Base-by-base conservation (phyloP, 2,329 filamentous ascomycete species). In the Stylonectria norvegica region DNA sequence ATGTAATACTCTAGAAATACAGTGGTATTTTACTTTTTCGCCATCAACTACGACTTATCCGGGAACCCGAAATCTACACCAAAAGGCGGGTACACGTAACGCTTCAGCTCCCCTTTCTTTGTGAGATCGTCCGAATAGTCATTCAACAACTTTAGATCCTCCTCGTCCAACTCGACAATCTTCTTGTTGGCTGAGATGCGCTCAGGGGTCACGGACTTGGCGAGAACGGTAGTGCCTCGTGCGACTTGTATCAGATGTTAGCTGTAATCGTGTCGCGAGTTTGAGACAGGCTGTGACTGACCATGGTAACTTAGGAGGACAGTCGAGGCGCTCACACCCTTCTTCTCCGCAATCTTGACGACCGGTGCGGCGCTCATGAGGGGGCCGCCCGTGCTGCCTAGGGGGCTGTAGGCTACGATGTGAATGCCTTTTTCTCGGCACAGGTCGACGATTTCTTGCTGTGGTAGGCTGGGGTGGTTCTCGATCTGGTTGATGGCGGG, bases 401-500 rank as follows among this genome's bases (percentile, higher is more conserved):
- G 68, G n/a, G 79, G 79, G 52, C 74, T 79, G 70, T 89, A 89
- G 12, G 85, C 84, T 50, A 86, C 82, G 58, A 88, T 67, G 56
- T 85, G 76, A 45, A 89, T 86, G 41, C 78, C 78, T 64, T 85
- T 83, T 43, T 72, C 68, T 43, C 75, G 75, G 72, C 82, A 87
- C 53, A 80, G 75, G 48, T 85, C 77, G 45, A 85, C 78, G 45
- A 89, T 79, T 47, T 87, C 81, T 52, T 85, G 75, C 67, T 89
- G 83, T 2, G 83, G 83, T 9, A 86, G 75, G 5, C 74, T 74
- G 11, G 83, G 83, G 68, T 85, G 81, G 70, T 85, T 85, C 65
- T 87, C 83, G 57, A 86, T 85, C 68, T 86, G 82, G 68, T 85
- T 85, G 57, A 80, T 76, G 42, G 79, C 81, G 5, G 82, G 82